Evolutionary conservation across 2,329 filamentous ascomycete species (phyloP).

Genomic region (Colletotrichum lindemuthianum): DNA sequence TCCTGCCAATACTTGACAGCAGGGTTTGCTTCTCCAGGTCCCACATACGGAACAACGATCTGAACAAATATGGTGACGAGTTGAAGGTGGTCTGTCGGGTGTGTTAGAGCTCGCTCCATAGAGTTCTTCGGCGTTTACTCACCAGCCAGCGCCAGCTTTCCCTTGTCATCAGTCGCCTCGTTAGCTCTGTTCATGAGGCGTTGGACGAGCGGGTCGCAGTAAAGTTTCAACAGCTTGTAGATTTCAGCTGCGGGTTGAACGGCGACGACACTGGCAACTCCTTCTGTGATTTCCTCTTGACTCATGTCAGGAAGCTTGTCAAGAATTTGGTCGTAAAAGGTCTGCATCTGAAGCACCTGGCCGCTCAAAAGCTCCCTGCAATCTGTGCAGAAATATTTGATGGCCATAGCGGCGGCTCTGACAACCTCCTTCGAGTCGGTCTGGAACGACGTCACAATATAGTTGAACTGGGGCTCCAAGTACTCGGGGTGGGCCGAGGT

Average conservation of each 20-base stretch:
- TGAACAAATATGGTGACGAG: slow-evolving; percentile 92
- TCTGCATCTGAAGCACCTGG: slow-evolving; percentile 86
- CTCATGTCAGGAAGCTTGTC: slow-evolving; percentile 86
- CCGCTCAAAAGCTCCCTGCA: slow-evolving; percentile 87
- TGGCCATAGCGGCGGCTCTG: slow-evolving; percentile 88
- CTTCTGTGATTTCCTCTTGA: slow-evolving; percentile 96
- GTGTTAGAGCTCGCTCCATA: slow-evolving; percentile 35
- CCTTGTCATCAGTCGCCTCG: slow-evolving; percentile 81
- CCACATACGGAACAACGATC: slow-evolving; percentile 77
- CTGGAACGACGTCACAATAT: slow-evolving; percentile 92
- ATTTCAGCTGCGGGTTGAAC: slow-evolving; percentile 84
- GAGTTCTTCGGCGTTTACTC: slow-evolving; percentile 42
- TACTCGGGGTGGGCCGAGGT: slow-evolving; percentile 94
- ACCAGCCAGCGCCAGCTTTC: slow-evolving; percentile 88
- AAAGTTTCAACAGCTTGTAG: slow-evolving; percentile 87
- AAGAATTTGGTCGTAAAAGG: slow-evolving; percentile 90
- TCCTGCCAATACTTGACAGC: slow-evolving; percentile 97
- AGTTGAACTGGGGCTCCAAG: slow-evolving; percentile 90
- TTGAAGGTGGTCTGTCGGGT: slow-evolving; percentile 80
- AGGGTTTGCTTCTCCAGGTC: slow-evolving; percentile 79
- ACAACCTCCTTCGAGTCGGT: slow-evolving; percentile 91
- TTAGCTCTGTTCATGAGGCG: slow-evolving; percentile 89
- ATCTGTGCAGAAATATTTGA: slow-evolving; percentile 97
- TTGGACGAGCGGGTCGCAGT: slow-evolving; percentile 89
- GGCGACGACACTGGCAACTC: slow-evolving; percentile 90